Conservation (phyloP, 2,329 filamentous ascomycete species). For the Cladophialophora exuberans region DNA sequence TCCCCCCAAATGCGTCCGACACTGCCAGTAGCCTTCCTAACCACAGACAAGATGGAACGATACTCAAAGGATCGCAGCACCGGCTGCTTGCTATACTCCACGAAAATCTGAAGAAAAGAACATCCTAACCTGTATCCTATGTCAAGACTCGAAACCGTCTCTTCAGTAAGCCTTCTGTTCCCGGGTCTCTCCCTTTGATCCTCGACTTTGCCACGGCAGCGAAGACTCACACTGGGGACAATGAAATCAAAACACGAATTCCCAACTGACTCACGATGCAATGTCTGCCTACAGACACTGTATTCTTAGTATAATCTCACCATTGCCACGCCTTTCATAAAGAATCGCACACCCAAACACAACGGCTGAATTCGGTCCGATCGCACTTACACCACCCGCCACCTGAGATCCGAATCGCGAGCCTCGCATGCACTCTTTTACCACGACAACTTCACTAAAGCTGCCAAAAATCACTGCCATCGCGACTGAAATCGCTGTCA, state of each 20-base stretch:
- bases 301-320: conserved; percentile 12
- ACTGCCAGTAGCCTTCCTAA: conserved; percentile 4
- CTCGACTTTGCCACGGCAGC: conserved; percentile 14
- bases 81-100: conserved; percentile 20
- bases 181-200: not conserved
- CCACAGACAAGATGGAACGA: conserved; percentile 24
- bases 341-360: conserved; percentile 2
- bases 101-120: conserved; percentile 20
- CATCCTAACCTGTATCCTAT: too few species aligned
- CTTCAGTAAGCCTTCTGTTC: conserved; percentile 6
- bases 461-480: not conserved
- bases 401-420: conserved; percentile 1
- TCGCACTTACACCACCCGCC: not conserved
- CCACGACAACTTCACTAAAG: conserved; percentile 4
- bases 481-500: conserved; percentile 2
- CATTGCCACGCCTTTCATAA: conserved; percentile 5
- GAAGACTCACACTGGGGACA: conserved; percentile 19
- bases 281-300: conserved; percentile 27
- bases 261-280: conserved; percentile 24
- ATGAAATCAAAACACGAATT: conserved; percentile 1
- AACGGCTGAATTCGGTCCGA: conserved; percentile 10
- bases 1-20: conserved; percentile 10
- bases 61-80: conserved; percentile 22
- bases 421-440: conserved; percentile 15
- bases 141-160: too few species aligned